Evolutionary conservation across 2,329 filamentous ascomycete genomes (phyloP).

Genomic region (Fusarium burgessii): DNA sequence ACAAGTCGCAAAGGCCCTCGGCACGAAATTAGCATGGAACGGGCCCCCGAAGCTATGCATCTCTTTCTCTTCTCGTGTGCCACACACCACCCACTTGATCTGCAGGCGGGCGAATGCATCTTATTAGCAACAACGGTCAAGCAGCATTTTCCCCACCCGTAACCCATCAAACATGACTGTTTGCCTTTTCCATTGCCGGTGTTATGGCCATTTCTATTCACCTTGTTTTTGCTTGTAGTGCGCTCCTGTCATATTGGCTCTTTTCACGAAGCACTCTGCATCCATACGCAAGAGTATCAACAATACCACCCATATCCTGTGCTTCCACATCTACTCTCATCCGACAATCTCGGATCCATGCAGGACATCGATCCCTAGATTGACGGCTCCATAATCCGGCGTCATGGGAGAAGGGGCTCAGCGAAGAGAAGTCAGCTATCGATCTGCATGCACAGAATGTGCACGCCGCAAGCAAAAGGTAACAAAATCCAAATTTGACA

Average conservation of each 20-base stretch:
- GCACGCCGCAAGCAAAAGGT: slow-evolving; percentile 56
- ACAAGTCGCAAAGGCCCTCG: slow-evolving; percentile 15
- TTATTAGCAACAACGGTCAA: slow-evolving; percentile 40
- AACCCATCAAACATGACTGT: slow-evolving; percentile 32
- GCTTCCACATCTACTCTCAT: background rate
- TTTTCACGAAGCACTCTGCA: slow-evolving; percentile 2
- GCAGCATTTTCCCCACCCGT: slow-evolving; percentile 39
- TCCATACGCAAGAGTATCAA: background rate
- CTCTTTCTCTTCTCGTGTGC: slow-evolving; percentile 38
- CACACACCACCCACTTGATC: slow-evolving; percentile 44
- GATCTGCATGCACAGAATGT: slow-evolving; percentile 59
- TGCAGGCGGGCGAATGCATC: slow-evolving; percentile 40
- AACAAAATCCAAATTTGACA: slow-evolving; percentile 3
- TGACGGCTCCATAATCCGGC: slow-evolving; percentile 4
- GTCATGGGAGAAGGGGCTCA: slow-evolving; percentile 31
- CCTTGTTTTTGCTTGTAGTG: slow-evolving; percentile 12
- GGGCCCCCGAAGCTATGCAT: slow-evolving; percentile 30
- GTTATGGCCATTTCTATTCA: slow-evolving; percentile 15
- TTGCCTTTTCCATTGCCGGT: slow-evolving; percentile 20
- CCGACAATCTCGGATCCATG: background rate
- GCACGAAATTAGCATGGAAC: slow-evolving; percentile 32
- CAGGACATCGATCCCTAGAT: background rate
- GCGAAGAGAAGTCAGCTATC: slow-evolving; percentile 36
- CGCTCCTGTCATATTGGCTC: slow-evolving; percentile 5
- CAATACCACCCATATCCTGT: background rate